A percentile compares a stretch with the other conserved stretches of the same genome.
Conservation (phyloP, 768 basidiomycete species). For the Phlebiopsis gigantea region DNA sequence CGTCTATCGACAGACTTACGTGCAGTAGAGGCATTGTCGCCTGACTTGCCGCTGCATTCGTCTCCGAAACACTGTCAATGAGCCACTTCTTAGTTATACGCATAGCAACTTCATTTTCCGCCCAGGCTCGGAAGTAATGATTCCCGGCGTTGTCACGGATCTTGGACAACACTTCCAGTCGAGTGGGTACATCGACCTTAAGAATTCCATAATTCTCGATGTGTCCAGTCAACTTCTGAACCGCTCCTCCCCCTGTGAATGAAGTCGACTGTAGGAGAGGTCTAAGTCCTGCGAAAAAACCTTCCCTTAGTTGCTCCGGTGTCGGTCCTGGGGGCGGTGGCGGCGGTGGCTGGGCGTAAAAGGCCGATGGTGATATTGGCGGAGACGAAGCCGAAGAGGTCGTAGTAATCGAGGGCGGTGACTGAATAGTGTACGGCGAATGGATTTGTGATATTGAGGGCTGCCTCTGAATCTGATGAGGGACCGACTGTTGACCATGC, state of each 20-base stretch:
- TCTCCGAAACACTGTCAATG: conserved; percentile 51
- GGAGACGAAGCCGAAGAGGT: conserved; percentile 25
- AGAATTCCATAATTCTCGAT: conserved; percentile 56
- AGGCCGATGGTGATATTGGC: conserved; percentile 34
- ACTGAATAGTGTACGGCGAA: conserved; percentile 65
- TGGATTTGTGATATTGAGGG: conserved; percentile 25
- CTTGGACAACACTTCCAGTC: conserved; percentile 73
- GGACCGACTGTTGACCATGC: background rate
- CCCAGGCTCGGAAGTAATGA: conserved; percentile 85
- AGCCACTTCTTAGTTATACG: conserved; percentile 81
- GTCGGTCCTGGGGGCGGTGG: conserved; percentile 28
- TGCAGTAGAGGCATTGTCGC: conserved; percentile 85
- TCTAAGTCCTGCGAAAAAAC: conserved; percentile 46
- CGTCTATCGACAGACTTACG: conserved; percentile 43
- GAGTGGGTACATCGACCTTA: conserved; percentile 60
- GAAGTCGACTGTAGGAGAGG: conserved; percentile 52
- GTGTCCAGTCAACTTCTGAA: conserved; percentile 50
- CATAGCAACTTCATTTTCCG: conserved; percentile 69
- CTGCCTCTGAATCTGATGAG: conserved; percentile 26
- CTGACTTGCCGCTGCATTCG: conserved; percentile 43
- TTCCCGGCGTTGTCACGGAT: conserved; percentile 82
- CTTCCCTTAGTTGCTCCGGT: conserved; percentile 50
- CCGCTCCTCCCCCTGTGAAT: conserved; percentile 68
- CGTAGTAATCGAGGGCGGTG: conserved; percentile 37
- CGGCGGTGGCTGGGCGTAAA: conserved; percentile 22